These are phyloP conservation scores for Pseudogymnoascus sp. DNA, from an alignment of 2,329 filamentous ascomycete genomes.

Conservation along the genomic window DNA sequence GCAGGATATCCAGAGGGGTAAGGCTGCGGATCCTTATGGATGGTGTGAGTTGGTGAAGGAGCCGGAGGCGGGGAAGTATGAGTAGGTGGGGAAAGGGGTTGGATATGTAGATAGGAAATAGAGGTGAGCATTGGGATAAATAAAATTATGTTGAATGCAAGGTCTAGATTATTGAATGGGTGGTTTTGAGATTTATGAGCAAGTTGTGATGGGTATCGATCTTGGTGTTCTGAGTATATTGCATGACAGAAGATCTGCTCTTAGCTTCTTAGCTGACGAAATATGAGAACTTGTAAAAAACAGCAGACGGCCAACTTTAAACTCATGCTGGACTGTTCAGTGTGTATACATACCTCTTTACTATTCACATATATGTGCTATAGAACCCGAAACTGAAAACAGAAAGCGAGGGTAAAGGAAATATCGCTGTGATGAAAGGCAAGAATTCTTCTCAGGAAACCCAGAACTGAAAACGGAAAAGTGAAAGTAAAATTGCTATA, in stretches of 20 bases:
- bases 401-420: background rate
- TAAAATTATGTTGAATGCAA: background rate
- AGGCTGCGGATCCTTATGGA: conserved; percentile 56
- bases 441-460: background rate
- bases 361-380: background rate
- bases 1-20: conserved; percentile 80
- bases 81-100: background rate
- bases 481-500: background rate
- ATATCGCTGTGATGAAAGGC: background rate
- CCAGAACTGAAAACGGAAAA: background rate
- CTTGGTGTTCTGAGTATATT: background rate
- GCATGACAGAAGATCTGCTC: background rate
- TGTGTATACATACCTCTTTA: background rate
- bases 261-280: background rate
- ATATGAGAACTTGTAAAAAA: background rate
- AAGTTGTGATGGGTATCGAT: background rate
- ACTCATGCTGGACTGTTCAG: too few species aligned
- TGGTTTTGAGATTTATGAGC: background rate
- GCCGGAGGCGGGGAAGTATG: conserved; percentile 25
- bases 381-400: background rate
- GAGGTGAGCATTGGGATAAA: background rate
- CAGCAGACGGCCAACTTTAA: background rate
- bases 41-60: conserved; percentile 28
- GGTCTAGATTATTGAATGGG: background rate
- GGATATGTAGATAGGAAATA: background rate